Evolutionary conservation across 768 basidiomycete species (phyloP).

Genomic region (Floccularia luteovirens): DNA sequence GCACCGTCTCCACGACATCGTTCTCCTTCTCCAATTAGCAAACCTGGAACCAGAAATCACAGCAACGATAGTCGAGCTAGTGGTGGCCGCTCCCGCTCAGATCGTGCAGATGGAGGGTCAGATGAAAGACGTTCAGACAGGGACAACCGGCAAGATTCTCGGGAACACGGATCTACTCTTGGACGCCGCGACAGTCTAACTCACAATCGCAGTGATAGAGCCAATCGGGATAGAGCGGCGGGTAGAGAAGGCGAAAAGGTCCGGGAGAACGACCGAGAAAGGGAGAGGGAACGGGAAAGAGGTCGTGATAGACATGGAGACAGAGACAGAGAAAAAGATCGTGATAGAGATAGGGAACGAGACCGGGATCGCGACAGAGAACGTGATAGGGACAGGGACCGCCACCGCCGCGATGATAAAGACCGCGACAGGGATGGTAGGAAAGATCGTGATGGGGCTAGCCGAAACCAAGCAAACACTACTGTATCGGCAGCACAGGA

Average conservation of each 20-base stretch:
- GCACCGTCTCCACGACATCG: constrained; percentile 56
- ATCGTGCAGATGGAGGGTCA: constrained; percentile 33
- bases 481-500: constrained; percentile 19
- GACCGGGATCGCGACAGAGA: constrained; percentile 54
- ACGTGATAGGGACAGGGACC: constrained; percentile 49
- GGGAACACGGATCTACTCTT: constrained; percentile 28
- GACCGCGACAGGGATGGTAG: constrained; percentile 42
- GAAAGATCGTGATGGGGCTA: constrained; percentile 30
- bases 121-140: constrained; percentile 52
- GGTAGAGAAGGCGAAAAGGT: constrained; percentile 32
- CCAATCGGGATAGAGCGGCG: constrained; percentile 38
- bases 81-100: constrained; percentile 51
- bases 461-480: not conserved
- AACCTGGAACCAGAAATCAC: constrained; percentile 60
- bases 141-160: constrained; percentile 38
- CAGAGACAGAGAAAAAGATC: constrained; percentile 37
- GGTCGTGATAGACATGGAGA: constrained; percentile 41
- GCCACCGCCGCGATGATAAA: constrained; percentile 20
- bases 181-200: constrained; percentile 45
- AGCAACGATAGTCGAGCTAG: constrained; percentile 71
- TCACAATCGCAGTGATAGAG: constrained; percentile 42
- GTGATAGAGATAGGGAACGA: constrained; percentile 39
- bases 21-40: constrained; percentile 57
- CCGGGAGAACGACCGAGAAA: constrained; percentile 19
- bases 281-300: constrained; percentile 33